These are phyloP conservation scores for Candida verbasci DNA, from an alignment of 805 yeast genomes.

Conservation along the genomic window DNA sequence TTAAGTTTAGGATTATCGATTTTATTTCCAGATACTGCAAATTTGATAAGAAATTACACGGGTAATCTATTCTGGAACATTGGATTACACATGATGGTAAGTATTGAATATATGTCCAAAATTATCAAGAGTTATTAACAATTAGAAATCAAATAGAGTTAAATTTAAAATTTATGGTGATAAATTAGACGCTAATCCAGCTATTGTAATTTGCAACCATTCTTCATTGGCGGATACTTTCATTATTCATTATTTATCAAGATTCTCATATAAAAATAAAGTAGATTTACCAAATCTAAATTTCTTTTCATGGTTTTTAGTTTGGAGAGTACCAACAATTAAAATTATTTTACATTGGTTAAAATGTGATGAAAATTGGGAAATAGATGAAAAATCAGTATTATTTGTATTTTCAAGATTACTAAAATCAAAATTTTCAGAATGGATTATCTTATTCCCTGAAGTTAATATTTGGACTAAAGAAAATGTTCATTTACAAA, in stretches of 20 bases:
- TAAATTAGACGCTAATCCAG: constrained; percentile 27
- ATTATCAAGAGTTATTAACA: constrained; percentile 7
- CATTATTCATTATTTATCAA: constrained; percentile 43
- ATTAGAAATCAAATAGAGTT: constrained; percentile 26
- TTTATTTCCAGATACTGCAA: constrained; percentile 17
- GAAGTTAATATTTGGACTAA: constrained; percentile 72
- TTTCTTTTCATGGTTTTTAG: constrained; percentile 66
- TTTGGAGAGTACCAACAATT: constrained; percentile 60
- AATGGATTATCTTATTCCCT: constrained; percentile 76
- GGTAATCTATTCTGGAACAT: constrained; percentile 24
- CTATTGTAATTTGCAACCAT: constrained; percentile 55
- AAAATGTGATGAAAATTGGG: constrained; percentile 70
- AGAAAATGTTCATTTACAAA: constrained; percentile 46
- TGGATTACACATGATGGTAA: constrained; percentile 26
- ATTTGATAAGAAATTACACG: constrained; percentile 5
- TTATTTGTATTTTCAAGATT: constrained; percentile 31
- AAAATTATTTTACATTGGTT: constrained; percentile 43
- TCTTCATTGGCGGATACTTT: constrained; percentile 63
- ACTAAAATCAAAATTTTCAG: constrained; percentile 33
- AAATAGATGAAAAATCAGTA: constrained; percentile 37
- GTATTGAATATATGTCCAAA: constrained; percentile 9
- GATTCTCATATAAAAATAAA: constrained; percentile 11
- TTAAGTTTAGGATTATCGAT: constrained; percentile 1
- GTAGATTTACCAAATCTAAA: constrained; percentile 40
- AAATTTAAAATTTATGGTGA: constrained; percentile 42